Conservation (phyloP, 805 yeast genomes). For the Hanseniaspora lachancei region DNA sequence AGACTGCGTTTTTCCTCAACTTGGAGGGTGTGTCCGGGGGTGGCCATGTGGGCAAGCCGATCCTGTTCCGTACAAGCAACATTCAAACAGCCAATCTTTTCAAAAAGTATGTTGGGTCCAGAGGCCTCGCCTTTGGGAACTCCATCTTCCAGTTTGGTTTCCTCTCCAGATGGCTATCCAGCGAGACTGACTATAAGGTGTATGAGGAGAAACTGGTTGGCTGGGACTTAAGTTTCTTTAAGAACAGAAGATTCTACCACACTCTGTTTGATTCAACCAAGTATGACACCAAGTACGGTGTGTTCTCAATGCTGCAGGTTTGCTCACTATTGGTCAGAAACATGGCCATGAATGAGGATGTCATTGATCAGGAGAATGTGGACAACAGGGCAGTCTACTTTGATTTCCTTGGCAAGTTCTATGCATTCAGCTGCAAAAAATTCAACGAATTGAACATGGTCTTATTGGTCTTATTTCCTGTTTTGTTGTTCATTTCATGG, state of each 20-base stretch:
- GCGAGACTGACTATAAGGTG: conserved; percentile 77
- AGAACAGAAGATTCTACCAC: conserved; percentile 74
- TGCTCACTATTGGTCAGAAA: conserved; percentile 46
- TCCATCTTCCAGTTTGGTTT: conserved; percentile 80
- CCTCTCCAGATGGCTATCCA: conserved; percentile 51
- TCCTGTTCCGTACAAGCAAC: conserved; percentile 74
- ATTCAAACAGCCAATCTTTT: conserved; percentile 50
- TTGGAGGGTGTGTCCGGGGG: conserved; percentile 92
- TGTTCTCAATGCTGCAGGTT: conserved; percentile 75
- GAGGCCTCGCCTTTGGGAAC: conserved; percentile 55
- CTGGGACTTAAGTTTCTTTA: conserved; percentile 77
- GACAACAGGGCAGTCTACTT: conserved; percentile 44
- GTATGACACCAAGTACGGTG: conserved; percentile 49
- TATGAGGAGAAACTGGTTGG: conserved; percentile 56
- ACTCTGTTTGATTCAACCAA: conserved; percentile 59
- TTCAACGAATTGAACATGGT: conserved; percentile 42
- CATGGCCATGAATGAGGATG: conserved; percentile 26
- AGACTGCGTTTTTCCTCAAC: conserved; percentile 56
- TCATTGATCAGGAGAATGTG: conserved; percentile 15
- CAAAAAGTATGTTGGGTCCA: conserved; percentile 35
- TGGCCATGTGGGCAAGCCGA: conserved; percentile 45
- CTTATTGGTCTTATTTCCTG: conserved; percentile 43
- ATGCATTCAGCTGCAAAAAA: conserved; percentile 38
- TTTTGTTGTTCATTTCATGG: conserved; percentile 35
- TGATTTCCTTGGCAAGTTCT: conserved; percentile 52